Evolutionary conservation across 495 filamentous ascomycete species (phyloP).

Genomic region (Cenococcum geophilum): DNA sequence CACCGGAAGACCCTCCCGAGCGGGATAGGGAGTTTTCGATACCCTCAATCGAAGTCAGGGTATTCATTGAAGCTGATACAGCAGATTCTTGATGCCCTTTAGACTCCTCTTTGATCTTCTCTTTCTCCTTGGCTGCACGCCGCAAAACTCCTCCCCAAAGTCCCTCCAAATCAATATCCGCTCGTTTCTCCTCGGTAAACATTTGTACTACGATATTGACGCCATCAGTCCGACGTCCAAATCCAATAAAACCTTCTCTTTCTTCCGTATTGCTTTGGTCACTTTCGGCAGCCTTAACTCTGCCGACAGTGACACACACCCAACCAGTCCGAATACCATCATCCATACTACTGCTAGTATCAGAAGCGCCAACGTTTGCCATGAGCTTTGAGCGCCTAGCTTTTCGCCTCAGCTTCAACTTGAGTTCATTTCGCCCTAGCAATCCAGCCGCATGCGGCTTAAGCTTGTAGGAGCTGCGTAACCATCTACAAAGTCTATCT

Average conservation of each 20-base stretch:
- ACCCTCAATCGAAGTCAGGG: background rate
- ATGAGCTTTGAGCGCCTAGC: constrained; percentile 72
- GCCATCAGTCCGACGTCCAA: constrained; percentile 54
- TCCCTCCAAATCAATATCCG: constrained; percentile 73
- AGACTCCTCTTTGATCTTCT: background rate
- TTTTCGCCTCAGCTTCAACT: constrained; percentile 73
- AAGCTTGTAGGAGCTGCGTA: constrained; percentile 65
- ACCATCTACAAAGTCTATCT: constrained; percentile 79
- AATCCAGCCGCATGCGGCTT: constrained; percentile 77
- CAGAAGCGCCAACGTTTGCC: constrained; percentile 52
- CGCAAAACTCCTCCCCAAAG: constrained; percentile 60
- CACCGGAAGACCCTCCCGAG: background rate
- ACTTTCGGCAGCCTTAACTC: constrained; percentile 49
- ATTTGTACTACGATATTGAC: constrained; percentile 81
- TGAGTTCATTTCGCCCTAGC: constrained; percentile 83
- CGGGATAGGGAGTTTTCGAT: too few species aligned
- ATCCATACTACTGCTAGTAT: constrained; percentile 45
- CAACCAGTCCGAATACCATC: constrained; percentile 87
- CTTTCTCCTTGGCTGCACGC: background rate
- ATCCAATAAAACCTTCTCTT: constrained; percentile 59
- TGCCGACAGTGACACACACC: constrained; percentile 88
- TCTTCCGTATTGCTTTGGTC: constrained; percentile 32
- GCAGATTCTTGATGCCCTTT: background rate
- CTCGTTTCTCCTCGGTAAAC: constrained; percentile 77
- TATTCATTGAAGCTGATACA: background rate